A percentile compares a stretch with the other conserved stretches of the same genome.
Conservation (phyloP, 1,139 yeast species). For the Geotrichum fermentans region DNA sequence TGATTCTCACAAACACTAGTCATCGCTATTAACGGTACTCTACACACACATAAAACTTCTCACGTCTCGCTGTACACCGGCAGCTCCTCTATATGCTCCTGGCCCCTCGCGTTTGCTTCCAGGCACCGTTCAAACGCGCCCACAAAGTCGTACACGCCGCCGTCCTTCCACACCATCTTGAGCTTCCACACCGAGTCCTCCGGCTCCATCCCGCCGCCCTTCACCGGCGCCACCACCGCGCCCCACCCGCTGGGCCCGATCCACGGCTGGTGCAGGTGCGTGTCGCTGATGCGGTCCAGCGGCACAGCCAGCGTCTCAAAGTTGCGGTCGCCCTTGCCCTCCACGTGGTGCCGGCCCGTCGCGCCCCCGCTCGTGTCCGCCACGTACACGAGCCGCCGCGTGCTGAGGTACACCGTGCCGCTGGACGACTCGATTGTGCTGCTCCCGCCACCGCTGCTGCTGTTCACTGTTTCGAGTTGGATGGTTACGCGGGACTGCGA, state of each 20-base stretch:
- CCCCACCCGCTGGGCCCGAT: conserved; percentile 17
- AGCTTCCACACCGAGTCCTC: conserved; percentile 10
- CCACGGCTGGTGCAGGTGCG: conserved; percentile 14
- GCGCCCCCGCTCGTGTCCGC: neutral
- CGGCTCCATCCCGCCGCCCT: conserved; percentile 18
- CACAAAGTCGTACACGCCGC: conserved; percentile 19
- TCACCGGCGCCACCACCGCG: conserved; percentile 10
- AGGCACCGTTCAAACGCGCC: conserved; percentile 8
- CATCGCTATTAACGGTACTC: too few relatives aligned
- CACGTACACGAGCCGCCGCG: conserved; percentile 11
- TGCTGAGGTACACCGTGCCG: conserved; percentile 12
- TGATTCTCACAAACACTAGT: too few relatives aligned
- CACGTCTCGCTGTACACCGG: conserved; percentile 10
- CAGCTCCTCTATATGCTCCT: conserved; percentile 11
- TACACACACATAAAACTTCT: neutral
- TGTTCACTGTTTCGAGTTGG: neutral
- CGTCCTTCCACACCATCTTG: conserved; percentile 12
- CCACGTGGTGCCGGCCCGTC: conserved; percentile 2
- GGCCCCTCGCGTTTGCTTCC: conserved; percentile 7
- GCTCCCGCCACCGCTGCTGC: neutral
- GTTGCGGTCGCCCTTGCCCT: conserved; percentile 17
- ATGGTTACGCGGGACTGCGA: neutral
- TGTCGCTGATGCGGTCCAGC: conserved; percentile 13
- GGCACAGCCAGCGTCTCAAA: conserved; percentile 13
- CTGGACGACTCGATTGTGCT: neutral